Conservation (phyloP, 228 moss, liverwort and hornwort species). For the Sphagnum fallax region DNA sequence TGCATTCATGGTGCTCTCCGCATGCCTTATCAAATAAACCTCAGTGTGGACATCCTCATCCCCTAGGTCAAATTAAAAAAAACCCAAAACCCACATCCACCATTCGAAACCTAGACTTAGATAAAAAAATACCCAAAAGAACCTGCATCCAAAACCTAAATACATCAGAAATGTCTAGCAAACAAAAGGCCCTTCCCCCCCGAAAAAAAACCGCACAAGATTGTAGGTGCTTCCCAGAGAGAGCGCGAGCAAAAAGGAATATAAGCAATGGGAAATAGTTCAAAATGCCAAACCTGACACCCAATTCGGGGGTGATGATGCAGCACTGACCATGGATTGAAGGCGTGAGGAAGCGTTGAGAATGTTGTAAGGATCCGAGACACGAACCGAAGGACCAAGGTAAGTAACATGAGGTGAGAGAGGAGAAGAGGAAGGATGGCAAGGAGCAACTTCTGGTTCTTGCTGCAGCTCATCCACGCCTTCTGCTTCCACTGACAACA, state of each 20-base stretch:
- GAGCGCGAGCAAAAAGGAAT: too few species aligned
- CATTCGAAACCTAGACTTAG: too few species aligned
- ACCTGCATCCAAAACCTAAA: too few species aligned
- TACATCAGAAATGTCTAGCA: too few species aligned
- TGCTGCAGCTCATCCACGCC: constrained; percentile 58
- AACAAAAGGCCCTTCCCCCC: too few species aligned
- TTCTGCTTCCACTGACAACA: constrained; percentile 45
- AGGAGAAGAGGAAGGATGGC: constrained; percentile 53
- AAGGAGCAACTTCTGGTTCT: constrained; percentile 61
- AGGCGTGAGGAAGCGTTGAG: constrained; percentile 49
- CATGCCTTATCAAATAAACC: constrained; percentile 67
- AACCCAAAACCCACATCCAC: too few species aligned
- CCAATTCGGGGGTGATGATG: constrained; percentile 25
- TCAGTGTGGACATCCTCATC: constrained; percentile 48
- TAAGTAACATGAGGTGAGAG: constrained; percentile 57
- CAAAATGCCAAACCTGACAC: too few species aligned
- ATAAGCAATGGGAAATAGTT: too few species aligned
- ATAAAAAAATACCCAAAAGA: too few species aligned
- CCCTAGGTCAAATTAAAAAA: too few species aligned
- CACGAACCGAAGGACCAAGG: constrained; percentile 57
- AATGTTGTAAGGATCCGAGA: constrained; percentile 64
- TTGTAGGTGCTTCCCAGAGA: too few species aligned
- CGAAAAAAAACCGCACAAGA: too few species aligned
- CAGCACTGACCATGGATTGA: constrained; percentile 47
- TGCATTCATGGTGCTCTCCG: constrained; percentile 51